Conservation (phyloP, 352 stramenopile species). For the Aphanomyces cochlioides region DNA sequence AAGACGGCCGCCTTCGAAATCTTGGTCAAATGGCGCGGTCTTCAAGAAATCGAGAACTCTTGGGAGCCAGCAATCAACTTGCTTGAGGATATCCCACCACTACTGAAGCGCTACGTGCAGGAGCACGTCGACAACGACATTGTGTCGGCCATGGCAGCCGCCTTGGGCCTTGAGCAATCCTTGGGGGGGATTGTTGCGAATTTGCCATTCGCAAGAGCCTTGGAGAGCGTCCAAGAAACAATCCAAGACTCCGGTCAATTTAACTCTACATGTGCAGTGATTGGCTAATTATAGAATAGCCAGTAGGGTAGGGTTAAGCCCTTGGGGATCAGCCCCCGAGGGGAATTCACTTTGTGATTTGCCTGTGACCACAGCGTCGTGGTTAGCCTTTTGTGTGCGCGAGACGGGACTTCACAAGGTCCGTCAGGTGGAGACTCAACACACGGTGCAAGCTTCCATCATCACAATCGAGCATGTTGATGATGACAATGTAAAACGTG, state of each 20-base stretch:
- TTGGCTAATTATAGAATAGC: background rate
- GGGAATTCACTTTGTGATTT: slow-evolving; percentile 12
- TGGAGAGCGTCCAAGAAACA: background rate
- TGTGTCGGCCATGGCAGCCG: slow-evolving; percentile 4
- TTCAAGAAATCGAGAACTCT: slow-evolving; percentile 25
- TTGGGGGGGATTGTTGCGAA: slow-evolving; percentile 23
- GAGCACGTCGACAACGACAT: background rate
- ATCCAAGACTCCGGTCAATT: too few relatives aligned
- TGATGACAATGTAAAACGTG: too few relatives aligned
- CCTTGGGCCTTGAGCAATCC: background rate
- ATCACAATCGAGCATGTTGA: too few relatives aligned
- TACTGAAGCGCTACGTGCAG: slow-evolving; percentile 1
- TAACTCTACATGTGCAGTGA: too few relatives aligned
- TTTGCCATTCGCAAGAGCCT: background rate
- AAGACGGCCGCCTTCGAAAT: background rate
- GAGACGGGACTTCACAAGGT: background rate
- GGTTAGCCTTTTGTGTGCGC: slow-evolving; percentile 7
- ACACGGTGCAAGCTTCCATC: too few relatives aligned
- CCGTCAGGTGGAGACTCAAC: background rate
- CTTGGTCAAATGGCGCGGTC: slow-evolving; percentile 24
- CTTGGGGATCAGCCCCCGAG: background rate
- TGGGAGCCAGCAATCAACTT: slow-evolving; percentile 30
- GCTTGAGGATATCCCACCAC: slow-evolving; percentile 23
- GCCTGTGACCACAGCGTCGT: slow-evolving; percentile 4
- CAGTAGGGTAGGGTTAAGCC: background rate